Evolutionary conservation across 352 stramenopile species (phyloP).

Genomic region (Globisporangium middletonii): DNA sequence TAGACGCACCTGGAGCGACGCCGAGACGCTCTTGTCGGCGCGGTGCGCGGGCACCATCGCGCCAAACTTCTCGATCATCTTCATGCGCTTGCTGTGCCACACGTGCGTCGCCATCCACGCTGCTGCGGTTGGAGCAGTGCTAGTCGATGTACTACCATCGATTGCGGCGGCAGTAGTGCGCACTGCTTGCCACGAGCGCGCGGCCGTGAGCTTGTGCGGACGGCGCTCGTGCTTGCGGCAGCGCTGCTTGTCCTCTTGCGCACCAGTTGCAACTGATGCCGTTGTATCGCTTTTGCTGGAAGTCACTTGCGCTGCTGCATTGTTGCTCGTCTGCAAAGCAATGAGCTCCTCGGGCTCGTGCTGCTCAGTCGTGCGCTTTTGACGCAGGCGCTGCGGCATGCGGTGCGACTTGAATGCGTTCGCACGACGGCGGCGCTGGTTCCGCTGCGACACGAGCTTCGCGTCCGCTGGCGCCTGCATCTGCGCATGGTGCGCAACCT

Average conservation of each 20-base stretch:
- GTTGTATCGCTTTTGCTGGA: not conserved
- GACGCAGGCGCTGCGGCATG: slow-evolving; percentile 55
- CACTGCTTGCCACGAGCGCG: slow-evolving; percentile 25
- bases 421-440: slow-evolving; percentile 60
- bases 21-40: slow-evolving; percentile 60
- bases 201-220: slow-evolving; percentile 34
- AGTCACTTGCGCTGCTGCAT: not conserved
- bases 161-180: not conserved
- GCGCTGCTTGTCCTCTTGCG: slow-evolving; percentile 13
- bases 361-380: slow-evolving; percentile 8
- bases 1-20: slow-evolving; percentile 29
- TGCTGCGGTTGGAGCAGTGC: not conserved
- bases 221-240: slow-evolving; percentile 63
- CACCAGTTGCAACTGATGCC: not conserved
- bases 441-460: slow-evolving; percentile 49
- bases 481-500: slow-evolving; percentile 31
- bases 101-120: slow-evolving; percentile 61
- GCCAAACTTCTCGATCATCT: slow-evolving; percentile 47
- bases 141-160: not conserved
- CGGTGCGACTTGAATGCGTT: slow-evolving; percentile 76
- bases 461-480: slow-evolving; percentile 19
- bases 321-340: slow-evolving; percentile 1
- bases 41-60: slow-evolving; percentile 37
- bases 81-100: slow-evolving; percentile 79
- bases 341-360: slow-evolving; percentile 16